Evolutionary conservation across 2,329 filamentous ascomycete species (phyloP), one percentile per base, ranked within the genome.

Genomic region (Aspergillus bombycis): DNA sequence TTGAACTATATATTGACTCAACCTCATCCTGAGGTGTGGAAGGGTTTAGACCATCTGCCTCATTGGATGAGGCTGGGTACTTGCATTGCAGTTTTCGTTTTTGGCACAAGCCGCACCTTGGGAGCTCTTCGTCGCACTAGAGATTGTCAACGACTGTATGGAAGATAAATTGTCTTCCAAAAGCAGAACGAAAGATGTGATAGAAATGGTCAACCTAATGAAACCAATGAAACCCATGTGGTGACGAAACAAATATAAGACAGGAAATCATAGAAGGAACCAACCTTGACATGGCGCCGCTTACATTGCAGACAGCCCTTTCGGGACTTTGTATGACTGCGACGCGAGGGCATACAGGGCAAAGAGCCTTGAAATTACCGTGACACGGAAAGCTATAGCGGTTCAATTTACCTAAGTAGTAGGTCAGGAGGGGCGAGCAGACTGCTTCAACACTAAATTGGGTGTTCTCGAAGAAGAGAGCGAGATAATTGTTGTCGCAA

Each of bases 241-340:
- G 16, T 50, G 46, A 26, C 26, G 26, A 36, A 54, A 14, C 32
- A 4, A 21, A 36, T 8, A 54, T 38, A 41, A 45, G 21, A 46
- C 41, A 36, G 23, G 4, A 8, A 34, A 56, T 6, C 48, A 56
- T 10, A 30, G 23, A 36, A 43, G 46, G 41, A 43, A 67, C 71
- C 19, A 55, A 79, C 77, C 75, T 79, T 79, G 36, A 78, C 76
- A 64, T 78, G 75, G 61, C 77, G 70, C 62, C 74, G 71, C 65
- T 79, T 79, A 70, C 77, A 79, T 61, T 78, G 75, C 63, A 73
- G 68, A 61, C 77, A 79, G 43, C 77, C 77, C 68, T 75, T 77
- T 41, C 77, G 75, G 67, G 75, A 78, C 65, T 79, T 79, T 32
- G 75, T 78, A 65, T 79, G 77, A 38, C 71, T 74, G 65, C 73